Evolutionary conservation across 768 basidiomycete species (phyloP).

Genomic region (Daedalea quercina): DNA sequence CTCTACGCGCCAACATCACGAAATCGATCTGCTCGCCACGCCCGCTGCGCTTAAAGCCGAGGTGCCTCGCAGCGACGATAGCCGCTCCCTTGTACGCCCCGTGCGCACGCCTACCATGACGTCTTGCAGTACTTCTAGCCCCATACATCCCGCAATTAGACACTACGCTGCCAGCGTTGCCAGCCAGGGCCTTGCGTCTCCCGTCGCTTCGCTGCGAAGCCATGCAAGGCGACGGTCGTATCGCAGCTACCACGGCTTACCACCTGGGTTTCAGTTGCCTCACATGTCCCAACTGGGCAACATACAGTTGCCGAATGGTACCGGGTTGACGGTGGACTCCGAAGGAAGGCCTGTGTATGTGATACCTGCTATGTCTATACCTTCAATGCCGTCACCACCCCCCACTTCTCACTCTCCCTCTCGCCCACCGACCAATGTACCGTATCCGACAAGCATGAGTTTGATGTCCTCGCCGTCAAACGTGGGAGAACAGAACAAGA

Average conservation of each 20-base stretch:
- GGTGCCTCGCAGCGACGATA: constrained; percentile 4
- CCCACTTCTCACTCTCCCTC: background rate
- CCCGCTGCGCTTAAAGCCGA: constrained; percentile 1
- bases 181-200: background rate
- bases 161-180: background rate
- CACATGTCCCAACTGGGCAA: background rate
- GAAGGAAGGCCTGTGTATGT: background rate
- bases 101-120: background rate
- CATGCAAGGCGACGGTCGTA: constrained; percentile 6
- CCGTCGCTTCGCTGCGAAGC: background rate
- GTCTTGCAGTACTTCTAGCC: constrained; percentile 11
- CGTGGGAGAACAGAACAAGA: background rate
- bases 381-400: background rate
- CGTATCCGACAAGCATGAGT: background rate
- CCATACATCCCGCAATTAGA: constrained; percentile 10
- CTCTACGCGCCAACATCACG: constrained; percentile 12
- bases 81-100: background rate
- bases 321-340: background rate
- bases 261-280: background rate
- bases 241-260: constrained; percentile 2
- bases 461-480: background rate
- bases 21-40: constrained; percentile 19
- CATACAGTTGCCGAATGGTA: background rate
- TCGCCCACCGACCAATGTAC: background rate
- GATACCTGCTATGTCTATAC: background rate